Base-by-base conservation (phyloP, 257 asterid genomes). In the Catharanthus roseus region DNA sequence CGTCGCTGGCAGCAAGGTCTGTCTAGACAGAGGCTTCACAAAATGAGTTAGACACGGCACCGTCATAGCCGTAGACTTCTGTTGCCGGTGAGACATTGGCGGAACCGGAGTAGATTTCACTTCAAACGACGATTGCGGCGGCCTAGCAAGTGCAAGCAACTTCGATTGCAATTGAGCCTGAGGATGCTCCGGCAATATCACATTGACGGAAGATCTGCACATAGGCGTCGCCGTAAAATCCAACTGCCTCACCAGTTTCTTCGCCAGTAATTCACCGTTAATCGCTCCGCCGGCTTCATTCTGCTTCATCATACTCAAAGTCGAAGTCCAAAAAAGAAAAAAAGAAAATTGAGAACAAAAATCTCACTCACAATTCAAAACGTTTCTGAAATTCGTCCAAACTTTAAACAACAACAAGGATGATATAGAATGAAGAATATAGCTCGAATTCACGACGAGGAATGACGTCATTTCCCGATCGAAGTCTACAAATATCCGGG, bases 221-320 rank as follows among this genome's bases (percentile, higher is more conserved):
- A 31, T 57, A 18, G 73, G 72, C 18, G 69, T 70, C 29, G 70
- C 77, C 49, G 88, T 68, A 77, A 87, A 85, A 83, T 87, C 87
- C 76, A 87, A 82, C 88, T 83, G 90, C 85, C 87, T 85, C 67
- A 82, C 82, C 70, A 85, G 67, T 64, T 67, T 77, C 64, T 70
- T 72, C 5, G 41, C 81, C 70, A 87, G 51, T 71, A 84, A 73
- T 62, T 85, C 73, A 76, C 77, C 72, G 77, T 21, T 70, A 19
- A 24, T 23, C 28, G 66, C 79, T 65, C 83, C 77, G 18, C n/a
- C n/a, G n/a, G 62, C 63, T 45, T 79, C 77, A 21, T 58, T 78
- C 81, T 77, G 84, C 76, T 82, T 89, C 91, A 88, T 86, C 64
- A 70, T 72, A 23, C 56, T 42, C 62, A 49, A 63, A 51, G n/a